Percentiles rank a stretch among this genome's conserved stretches.
Conservation (phyloP, 192 early-diverging fungal species). For the Backusella luteola region DNA sequence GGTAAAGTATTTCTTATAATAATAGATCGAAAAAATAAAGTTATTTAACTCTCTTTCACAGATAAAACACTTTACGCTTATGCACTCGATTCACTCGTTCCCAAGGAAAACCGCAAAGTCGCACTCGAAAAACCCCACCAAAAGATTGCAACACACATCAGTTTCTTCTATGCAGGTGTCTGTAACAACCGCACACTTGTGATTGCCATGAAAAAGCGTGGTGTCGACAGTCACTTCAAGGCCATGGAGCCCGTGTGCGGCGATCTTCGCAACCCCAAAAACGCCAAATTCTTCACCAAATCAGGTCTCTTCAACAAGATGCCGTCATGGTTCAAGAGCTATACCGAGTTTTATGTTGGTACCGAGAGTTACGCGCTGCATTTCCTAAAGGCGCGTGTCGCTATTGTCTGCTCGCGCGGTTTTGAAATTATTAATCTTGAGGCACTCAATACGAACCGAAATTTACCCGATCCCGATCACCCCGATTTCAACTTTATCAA, state of each 20-base stretch:
- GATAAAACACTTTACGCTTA: slow-evolving; percentile 75
- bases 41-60: slow-evolving; percentile 46
- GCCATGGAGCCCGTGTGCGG: slow-evolving; percentile 32
- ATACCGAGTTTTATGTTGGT: slow-evolving; percentile 87
- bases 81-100: slow-evolving; percentile 78
- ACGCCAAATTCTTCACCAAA: slow-evolving; percentile 27
- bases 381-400: slow-evolving; percentile 79
- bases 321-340: slow-evolving; percentile 29
- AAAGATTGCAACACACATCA: slow-evolving; percentile 41
- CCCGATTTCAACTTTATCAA: slow-evolving; percentile 75
- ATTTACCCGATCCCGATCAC: slow-evolving; percentile 79
- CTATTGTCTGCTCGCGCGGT: slow-evolving; percentile 86
- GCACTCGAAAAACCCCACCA: slow-evolving; percentile 46
- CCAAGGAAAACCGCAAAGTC: slow-evolving; percentile 47
- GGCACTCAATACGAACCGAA: slow-evolving; percentile 74
- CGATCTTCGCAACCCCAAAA: slow-evolving; percentile 32
- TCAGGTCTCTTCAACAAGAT: slow-evolving; percentile 23
- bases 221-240: slow-evolving; percentile 29
- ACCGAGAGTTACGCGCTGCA: slow-evolving; percentile 83
- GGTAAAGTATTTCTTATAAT: slow-evolving; percentile 53
- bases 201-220: slow-evolving; percentile 24
- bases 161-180: slow-evolving; percentile 74
- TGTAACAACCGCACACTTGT: slow-evolving; percentile 60
- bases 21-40: neutral
- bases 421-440: slow-evolving; percentile 93